phyloP scores from a whole-genome alignment of 2,329 filamentous ascomycete species.

The Lasiodiplodia sp. region DNA sequence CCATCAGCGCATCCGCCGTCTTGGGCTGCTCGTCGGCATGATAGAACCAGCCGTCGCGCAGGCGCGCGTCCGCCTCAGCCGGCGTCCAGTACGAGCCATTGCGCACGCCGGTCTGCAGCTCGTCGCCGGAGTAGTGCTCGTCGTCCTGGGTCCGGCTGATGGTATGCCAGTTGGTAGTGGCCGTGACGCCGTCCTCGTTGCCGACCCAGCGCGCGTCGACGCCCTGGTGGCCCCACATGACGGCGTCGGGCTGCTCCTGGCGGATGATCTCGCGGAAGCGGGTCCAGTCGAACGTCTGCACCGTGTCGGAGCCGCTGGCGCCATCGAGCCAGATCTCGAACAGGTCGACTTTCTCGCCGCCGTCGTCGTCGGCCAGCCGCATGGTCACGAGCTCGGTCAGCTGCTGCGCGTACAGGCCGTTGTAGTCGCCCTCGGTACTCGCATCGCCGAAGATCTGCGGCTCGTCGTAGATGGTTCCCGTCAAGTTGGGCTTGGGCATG shows the following conservation, averaged over 20 bases:
- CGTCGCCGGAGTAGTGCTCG: constrained; percentile 24
- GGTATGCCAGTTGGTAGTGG: constrained; percentile 34
- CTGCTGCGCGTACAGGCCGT: constrained; percentile 39
- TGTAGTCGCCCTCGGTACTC: constrained; percentile 41
- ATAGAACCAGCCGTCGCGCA: constrained; percentile 33
- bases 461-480: constrained; percentile 44
- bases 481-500: constrained; percentile 43
- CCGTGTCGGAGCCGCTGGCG: constrained; percentile 32
- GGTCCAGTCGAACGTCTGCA: constrained; percentile 34
- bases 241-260: constrained; percentile 31
- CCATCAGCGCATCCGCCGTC: constrained; percentile 29
- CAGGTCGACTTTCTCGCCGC: constrained; percentile 30
- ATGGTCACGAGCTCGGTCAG: constrained; percentile 32
- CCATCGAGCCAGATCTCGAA: constrained; percentile 35
- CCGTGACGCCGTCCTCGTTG: constrained; percentile 33
- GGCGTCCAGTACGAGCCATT: constrained; percentile 34
- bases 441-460: constrained; percentile 46
- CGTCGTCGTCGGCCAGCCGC: constrained; percentile 20
- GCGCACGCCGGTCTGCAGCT: constrained; percentile 32
- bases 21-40: constrained; percentile 32
- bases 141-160: constrained; percentile 34
- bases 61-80: constrained; percentile 33
- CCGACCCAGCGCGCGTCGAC: constrained; percentile 35
- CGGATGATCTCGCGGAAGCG: constrained; percentile 33
- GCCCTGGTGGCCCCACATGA: constrained; percentile 35